These are phyloP conservation scores for Barnettozyma hawaiiensis DNA, from an alignment of 1,139 yeast genomes.

Conservation along the genomic window DNA sequence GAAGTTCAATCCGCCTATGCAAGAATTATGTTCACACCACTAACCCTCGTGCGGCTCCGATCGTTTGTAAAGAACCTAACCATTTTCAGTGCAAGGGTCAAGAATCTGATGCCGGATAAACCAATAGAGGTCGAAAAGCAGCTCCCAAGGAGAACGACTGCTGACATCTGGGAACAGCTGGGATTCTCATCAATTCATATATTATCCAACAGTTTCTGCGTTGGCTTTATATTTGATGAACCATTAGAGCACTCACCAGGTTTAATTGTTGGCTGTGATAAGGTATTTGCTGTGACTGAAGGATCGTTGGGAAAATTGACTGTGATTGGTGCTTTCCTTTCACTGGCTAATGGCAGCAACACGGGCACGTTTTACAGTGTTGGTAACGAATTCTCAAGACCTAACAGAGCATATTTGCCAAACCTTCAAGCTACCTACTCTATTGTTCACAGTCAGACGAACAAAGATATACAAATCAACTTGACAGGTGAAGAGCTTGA, in stretches of 20 bases:
- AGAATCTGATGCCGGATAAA: neutral
- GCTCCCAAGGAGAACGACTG: slow-evolving; percentile 1
- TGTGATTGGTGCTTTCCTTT: slow-evolving; percentile 55
- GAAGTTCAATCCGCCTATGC: slow-evolving; percentile 56
- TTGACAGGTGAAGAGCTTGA: slow-evolving; percentile 66
- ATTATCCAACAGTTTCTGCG: slow-evolving; percentile 58
- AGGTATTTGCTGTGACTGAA: slow-evolving; percentile 58
- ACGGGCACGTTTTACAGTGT: slow-evolving; percentile 47
- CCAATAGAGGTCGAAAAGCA: slow-evolving; percentile 1
- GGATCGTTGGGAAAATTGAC: slow-evolving; percentile 61
- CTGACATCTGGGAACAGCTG: slow-evolving; percentile 7
- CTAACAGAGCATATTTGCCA: slow-evolving; percentile 63
- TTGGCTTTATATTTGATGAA: slow-evolving; percentile 70
- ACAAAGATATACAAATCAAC: slow-evolving; percentile 36
- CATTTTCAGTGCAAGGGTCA: neutral
- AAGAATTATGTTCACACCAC: slow-evolving; percentile 52
- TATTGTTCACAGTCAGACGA: slow-evolving; percentile 32
- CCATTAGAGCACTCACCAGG: slow-evolving; percentile 42
- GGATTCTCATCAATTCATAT: slow-evolving; percentile 49
- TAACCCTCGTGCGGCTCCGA: slow-evolving; percentile 39
- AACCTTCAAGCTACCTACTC: slow-evolving; percentile 56
- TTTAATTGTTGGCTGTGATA: slow-evolving; percentile 68
- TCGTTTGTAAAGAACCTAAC: slow-evolving; percentile 24
- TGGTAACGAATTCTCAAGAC: slow-evolving; percentile 39
- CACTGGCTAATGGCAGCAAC: slow-evolving; percentile 58